Base-by-base conservation (phyloP, 208 protist species). In the Acanthamoeba triangularis region DNA sequence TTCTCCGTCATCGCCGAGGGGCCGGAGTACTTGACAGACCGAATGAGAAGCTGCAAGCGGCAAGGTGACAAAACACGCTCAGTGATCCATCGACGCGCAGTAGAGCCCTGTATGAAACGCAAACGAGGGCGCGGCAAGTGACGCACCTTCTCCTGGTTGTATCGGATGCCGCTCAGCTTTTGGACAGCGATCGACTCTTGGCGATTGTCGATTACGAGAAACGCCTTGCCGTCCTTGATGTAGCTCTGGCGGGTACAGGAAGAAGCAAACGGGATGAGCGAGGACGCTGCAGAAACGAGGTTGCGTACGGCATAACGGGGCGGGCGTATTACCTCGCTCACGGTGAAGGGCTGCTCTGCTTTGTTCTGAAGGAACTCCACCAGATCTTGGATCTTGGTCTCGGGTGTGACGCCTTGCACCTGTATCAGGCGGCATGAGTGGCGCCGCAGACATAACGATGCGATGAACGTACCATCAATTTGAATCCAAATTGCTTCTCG, bases 161-260 rank as follows among this genome's bases (percentile, higher is more conserved):
- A 94, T 10, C 91, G 65, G n/a, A 94, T 94, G 91, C 91, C 91
- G 91, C 91, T 94, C 74, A 94, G 69, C 52, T 94, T 94, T 30
- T 63, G 35, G 3, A 85, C 91, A n/a, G 69, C 35, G 16, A 94
- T 78, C 6, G 91, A 76, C 49, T 94, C 91, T 18, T 78, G 69
- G 44, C 91, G 91, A 41, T 80, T 87, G 74, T 84, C 72, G 41
- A 94, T 94, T 33, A 78, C 54, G 28, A 94, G 91, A 41, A 94
- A 94, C 28, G 91, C 91, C 35, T 94, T 94, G 69, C 72, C 72
- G 23, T 84, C 91, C 25, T 7, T 25, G 28, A 94, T 78, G 72
- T 41, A 94, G 54, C 69, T 84, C 91, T 94, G 33, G 3, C 4
- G 10, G 16, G 6, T 2, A 37, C 14, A 90, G 52, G 23, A 65